phyloP scores from a whole-genome alignment of 306 rosid species.

The Rosa rugosa region DNA sequence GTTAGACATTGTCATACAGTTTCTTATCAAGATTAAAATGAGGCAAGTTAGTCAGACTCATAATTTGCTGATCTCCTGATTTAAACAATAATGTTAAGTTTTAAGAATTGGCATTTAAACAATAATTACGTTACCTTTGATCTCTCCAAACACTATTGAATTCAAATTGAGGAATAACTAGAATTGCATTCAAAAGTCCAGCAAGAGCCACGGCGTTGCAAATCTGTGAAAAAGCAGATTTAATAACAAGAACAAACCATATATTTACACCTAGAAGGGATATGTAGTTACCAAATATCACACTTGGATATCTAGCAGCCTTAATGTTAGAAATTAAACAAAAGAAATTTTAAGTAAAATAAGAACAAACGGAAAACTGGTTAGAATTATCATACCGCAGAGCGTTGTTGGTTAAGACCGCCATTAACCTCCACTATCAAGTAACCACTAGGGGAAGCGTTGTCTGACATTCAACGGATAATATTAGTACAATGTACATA shows the following conservation, averaged over 20 bases:
- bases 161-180: slow-evolving; percentile 84
- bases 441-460: slow-evolving; percentile 59
- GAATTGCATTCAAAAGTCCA: slow-evolving; percentile 81
- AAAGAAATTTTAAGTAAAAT: not conserved
- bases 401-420: slow-evolving; percentile 97
- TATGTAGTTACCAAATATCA: not conserved
- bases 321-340: not conserved
- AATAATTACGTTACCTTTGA: slow-evolving; percentile 56
- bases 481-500: slow-evolving; percentile 3
- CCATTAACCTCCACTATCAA: slow-evolving; percentile 93
- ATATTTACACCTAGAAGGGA: not conserved
- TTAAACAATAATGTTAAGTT: slow-evolving; percentile 2
- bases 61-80: not conserved
- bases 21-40: slow-evolving; percentile 2
- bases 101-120: not conserved
- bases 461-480: slow-evolving; percentile 49
- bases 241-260: not conserved
- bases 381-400: slow-evolving; percentile 57
- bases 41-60: not conserved
- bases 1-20: not conserved
- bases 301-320: not conserved
- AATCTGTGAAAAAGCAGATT: slow-evolving; percentile 46
- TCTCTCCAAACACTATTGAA: slow-evolving; percentile 94
- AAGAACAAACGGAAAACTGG: slow-evolving; percentile 7
- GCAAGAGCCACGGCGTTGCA: slow-evolving; percentile 98